Evolutionary conservation across 352 stramenopile species (phyloP), one percentile per base, ranked within the genome.

Genomic region (Phytophthora niederhauseri): DNA sequence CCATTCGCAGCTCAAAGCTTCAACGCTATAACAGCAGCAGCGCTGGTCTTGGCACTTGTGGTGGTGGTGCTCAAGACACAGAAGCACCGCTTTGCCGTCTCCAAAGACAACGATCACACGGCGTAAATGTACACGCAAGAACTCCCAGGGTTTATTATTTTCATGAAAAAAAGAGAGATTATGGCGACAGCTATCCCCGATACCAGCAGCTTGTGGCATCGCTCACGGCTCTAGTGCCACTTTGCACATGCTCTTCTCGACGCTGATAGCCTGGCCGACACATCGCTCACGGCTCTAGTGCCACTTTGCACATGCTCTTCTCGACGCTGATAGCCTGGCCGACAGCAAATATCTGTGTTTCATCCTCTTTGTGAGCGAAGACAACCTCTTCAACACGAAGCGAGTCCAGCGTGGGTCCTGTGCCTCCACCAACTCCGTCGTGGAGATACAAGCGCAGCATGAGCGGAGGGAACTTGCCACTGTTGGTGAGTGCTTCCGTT

Each of bases 401-500:
- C 19, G 19, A 15, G 45, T 51, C 45, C 45, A 51, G 45, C 14
- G 45, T 11, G 3, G n/a, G 45, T 8, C 17, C 45, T 28, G 45
- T 51, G 45, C 8, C 19, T 26, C 45, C 45, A 19, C 26, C 19
- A 0, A 51, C 9, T 17, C n/a, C 45, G 14, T 51, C 45, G 9
- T 19, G 45, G 6, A 51, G 45, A 28, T 28, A 51, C 45, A 51
- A 11, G 5, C 34, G 55, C 6, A 69, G 28, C 26, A 69, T 69
- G 14, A 52, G 51, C 1, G 45, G 62, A 36, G 62, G 62, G 19
- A 64, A 69, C 4, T 69, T 69, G 22, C 51, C 34, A 20, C 24
- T 22, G 43, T 68, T 68, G 34, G 45, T n/a, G 22, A 68, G 56
- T 2, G 62, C 62, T 48, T 68, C 62, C 1, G n/a, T 19, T 36